These are phyloP conservation scores for Fusarium marasasianum DNA, from an alignment of 2,329 filamentous ascomycete species.

Conservation along the genomic window DNA sequence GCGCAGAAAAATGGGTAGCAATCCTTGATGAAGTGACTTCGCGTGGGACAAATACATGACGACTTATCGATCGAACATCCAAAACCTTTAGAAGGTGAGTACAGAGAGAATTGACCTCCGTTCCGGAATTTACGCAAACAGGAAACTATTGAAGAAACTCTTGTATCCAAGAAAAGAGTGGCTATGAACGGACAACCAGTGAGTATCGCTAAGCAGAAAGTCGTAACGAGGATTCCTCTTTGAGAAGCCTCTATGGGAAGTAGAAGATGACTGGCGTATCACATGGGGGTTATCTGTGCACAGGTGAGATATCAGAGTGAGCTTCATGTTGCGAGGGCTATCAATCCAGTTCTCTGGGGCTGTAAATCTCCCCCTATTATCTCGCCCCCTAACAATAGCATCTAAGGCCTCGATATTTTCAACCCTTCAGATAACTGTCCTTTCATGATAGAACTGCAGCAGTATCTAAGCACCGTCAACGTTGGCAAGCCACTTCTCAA, in stretches of 20 bases:
- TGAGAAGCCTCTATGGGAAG: background rate
- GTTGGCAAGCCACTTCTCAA: slow-evolving; percentile 22
- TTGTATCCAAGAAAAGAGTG: background rate
- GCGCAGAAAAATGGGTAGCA: background rate
- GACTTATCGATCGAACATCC: background rate
- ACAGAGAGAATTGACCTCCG: background rate
- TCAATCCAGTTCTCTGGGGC: background rate
- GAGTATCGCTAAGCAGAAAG: background rate
- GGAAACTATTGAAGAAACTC: background rate
- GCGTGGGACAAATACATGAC: background rate
- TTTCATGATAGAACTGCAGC: background rate
- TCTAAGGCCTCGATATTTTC: background rate
- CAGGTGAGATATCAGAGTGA: background rate
- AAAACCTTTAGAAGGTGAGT: background rate
- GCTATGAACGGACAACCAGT: background rate
- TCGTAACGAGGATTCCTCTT: too few species aligned
- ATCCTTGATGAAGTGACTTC: background rate
- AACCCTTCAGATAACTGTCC: background rate
- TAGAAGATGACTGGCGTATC: background rate
- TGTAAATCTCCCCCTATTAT: background rate
- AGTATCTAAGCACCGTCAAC: background rate
- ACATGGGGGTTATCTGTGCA: background rate
- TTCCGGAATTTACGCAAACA: background rate
- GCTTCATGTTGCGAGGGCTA: background rate
- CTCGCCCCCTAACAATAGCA: background rate